Evolutionary conservation across 345 rosid species (phyloP).

Genomic region (Acer campestre): DNA sequence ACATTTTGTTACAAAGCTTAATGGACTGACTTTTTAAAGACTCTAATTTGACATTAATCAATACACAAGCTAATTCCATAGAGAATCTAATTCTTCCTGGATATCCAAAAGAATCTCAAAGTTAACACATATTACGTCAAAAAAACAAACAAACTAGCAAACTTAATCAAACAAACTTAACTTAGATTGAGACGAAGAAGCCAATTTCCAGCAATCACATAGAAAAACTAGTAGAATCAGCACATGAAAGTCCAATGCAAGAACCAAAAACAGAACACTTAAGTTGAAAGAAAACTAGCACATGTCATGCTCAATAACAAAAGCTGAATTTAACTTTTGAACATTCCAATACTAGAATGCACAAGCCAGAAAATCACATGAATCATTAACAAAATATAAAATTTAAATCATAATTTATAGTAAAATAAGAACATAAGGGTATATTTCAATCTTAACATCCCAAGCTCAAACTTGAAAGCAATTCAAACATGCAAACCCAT

Average conservation of each 20-base stretch:
- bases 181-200: not conserved
- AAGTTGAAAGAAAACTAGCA: not conserved
- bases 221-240: not conserved
- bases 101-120: no score
- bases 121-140: no score
- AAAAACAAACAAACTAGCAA: not conserved
- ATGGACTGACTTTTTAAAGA: not conserved
- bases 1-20: not conserved
- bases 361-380: not conserved
- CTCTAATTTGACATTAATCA: not conserved
- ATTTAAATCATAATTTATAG: not conserved
- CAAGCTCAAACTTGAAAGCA: constrained; percentile 5
- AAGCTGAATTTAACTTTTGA: not conserved
- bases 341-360: not conserved
- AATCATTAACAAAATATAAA: not conserved
- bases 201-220: constrained; percentile 5
- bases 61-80: not conserved
- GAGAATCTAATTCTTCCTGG: no score
- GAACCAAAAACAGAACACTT: not conserved
- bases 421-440: not conserved
- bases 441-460: not conserved
- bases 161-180: not conserved
- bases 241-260: constrained; percentile 6
- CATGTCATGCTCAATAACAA: not conserved
- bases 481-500: constrained; percentile 32